These are phyloP conservation scores for Scheffersomyces stipitis DNA, from an alignment of 805 yeast species.

Conservation along the genomic window DNA sequence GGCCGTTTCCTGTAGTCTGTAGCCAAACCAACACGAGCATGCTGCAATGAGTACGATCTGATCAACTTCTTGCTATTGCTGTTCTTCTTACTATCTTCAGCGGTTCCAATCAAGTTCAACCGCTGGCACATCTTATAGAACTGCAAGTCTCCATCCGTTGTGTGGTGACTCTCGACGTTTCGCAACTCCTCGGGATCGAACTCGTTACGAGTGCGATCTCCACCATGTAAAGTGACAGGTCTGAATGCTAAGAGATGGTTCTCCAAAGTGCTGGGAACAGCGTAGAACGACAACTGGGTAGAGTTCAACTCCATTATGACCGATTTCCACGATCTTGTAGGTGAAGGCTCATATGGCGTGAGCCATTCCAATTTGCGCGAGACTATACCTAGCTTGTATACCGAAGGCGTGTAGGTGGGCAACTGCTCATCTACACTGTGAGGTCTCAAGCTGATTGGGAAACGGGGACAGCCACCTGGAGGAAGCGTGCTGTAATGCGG, in stretches of 20 bases:
- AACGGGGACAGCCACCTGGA: conserved; percentile 47
- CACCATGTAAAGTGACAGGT: conserved; percentile 6
- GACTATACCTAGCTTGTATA: conserved; percentile 56
- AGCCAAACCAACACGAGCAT: conserved; percentile 82
- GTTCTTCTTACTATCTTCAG: conserved; percentile 4
- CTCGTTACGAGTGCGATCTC: conserved; percentile 7
- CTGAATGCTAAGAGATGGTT: conserved; percentile 21
- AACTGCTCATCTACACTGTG: conserved; percentile 39
- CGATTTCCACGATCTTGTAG: conserved; percentile 68
- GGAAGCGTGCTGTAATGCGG: conserved; percentile 37
- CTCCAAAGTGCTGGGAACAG: conserved; percentile 36
- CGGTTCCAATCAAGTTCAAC: conserved; percentile 10
- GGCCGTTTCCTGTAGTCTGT: conserved; percentile 74
- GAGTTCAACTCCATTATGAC: conserved; percentile 76
- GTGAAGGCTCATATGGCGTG: conserved; percentile 72
- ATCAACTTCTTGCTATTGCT: conserved; percentile 23
- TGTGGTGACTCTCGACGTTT: conserved; percentile 17
- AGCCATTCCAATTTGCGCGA: conserved; percentile 72
- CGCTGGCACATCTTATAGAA: conserved; percentile 24
- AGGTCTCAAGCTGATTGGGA: conserved; percentile 20
- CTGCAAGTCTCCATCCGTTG: conserved; percentile 26
- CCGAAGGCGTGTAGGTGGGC: conserved; percentile 69
- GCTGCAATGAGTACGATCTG: conserved; percentile 79
- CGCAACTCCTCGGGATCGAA: conserved; percentile 9
- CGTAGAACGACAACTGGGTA: conserved; percentile 77